Base-by-base conservation (phyloP, 139 green algal genomes). In the Monoraphidium neglectum region DNA sequence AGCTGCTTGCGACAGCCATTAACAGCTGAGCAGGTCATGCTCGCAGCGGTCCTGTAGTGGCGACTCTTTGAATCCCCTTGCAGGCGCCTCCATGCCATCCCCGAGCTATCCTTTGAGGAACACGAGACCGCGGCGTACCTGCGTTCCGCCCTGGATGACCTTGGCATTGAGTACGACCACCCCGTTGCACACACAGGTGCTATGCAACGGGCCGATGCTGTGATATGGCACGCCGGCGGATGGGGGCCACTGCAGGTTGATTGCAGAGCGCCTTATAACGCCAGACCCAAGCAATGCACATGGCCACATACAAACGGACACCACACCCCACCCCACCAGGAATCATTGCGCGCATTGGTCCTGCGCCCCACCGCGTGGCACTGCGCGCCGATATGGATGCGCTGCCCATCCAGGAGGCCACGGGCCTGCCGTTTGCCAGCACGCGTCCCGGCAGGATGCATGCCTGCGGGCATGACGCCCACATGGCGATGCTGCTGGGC, bases 311-410 rank as follows among this genome's bases (percentile, higher is more conserved):
- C 43, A 8, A 8, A 8, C 43, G 8, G 8, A 8, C 43, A 8
- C 43, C 43, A 8, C 43, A 8, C 43, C 43, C 43, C 43, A 8
- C 43, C 43, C 43, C 43, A 8, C 43, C 43, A 51, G 95, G 95
- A n/a, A 83, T 98, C 23, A 84, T 97, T 1, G 93, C 80, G 24
- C 86, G 64, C 0, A 90, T 97, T 1, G 93, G 92, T 38, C 77
- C 74, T 18, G 89, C 83, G 4, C 37, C 66, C 2, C 91, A 88
- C 3, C 66, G 87, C 0, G 87, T 98, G 26, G 90, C 78, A 0
- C 85, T 98, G 10, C 78, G 95, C 0, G 85, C 92, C 26, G 95
- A 98, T 78, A 97, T 98, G 21, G 95, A 98, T 77, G 95, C 91
- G 3, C 83, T 98, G 51, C 92, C 93, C 46, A 88, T 97, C n/a